These are phyloP conservation scores for Posidonia australis DNA, from an alignment of 106 monocot species.

Conservation along the genomic window DNA sequence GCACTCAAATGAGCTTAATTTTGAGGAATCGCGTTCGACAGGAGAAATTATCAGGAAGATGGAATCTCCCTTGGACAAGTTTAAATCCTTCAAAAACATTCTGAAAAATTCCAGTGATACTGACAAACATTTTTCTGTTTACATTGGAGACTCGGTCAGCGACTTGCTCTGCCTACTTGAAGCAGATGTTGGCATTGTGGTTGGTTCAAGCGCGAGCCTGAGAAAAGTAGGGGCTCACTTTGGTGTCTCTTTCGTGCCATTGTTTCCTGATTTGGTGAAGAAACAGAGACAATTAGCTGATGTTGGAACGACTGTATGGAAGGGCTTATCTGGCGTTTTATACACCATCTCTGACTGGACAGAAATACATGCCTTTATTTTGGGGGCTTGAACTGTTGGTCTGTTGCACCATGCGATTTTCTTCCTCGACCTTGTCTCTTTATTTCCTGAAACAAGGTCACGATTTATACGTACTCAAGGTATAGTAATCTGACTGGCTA, in stretches of 20 bases:
- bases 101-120: conserved; percentile 6
- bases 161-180: conserved; percentile 79
- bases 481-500: not conserved
- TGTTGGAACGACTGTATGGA: conserved; percentile 26
- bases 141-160: conserved; percentile 81
- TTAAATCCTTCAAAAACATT: conserved; percentile 41
- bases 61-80: conserved; percentile 72
- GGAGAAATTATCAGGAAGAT: conserved; percentile 61
- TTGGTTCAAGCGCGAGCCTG: conserved; percentile 67
- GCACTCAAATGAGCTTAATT: conserved; percentile 77
- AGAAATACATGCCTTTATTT: conserved; percentile 75
- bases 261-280: conserved; percentile 45
- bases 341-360: conserved; percentile 81
- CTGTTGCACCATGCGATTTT: not conserved
- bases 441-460: conserved; percentile 8
- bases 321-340: conserved; percentile 51
- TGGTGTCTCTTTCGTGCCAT: conserved; percentile 69
- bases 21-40: conserved; percentile 52
- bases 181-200: conserved; percentile 84
- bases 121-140: conserved; percentile 43
- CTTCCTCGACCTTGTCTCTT: not conserved
- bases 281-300: conserved; percentile 47
- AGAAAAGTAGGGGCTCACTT: conserved; percentile 61
- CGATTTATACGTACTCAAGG: not conserved
- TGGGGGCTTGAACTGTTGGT: conserved; percentile 33